phyloP scores from a whole-genome alignment of 768 basidiomycete genomes.

The Punctularia strigosozonata region DNA sequence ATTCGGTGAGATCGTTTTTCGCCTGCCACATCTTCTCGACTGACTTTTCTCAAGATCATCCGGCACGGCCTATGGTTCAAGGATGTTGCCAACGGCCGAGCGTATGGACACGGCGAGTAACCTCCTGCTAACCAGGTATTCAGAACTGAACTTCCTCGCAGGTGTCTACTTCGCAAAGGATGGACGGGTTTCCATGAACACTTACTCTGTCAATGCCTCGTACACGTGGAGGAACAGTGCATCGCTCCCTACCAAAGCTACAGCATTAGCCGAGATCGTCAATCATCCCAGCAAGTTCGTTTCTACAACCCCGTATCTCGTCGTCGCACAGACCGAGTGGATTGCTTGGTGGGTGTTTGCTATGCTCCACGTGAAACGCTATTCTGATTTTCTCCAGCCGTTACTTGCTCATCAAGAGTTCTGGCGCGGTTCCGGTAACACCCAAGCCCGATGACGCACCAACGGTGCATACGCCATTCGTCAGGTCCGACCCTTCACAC shows the following conservation, averaged over 20 bases:
- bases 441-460: too few relatives aligned
- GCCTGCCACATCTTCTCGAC: background rate
- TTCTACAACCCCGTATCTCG: conserved; percentile 39
- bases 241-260: conserved; percentile 33
- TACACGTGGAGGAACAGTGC: conserved; percentile 42
- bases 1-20: conserved; percentile 34
- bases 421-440: too few relatives aligned
- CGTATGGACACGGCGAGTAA: conserved; percentile 45
- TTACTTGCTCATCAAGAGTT: conserved; percentile 49
- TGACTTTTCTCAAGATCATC: conserved; percentile 37
- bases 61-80: conserved; percentile 63
- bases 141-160: conserved; percentile 13
- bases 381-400: conserved; percentile 25
- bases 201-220: conserved; percentile 23
- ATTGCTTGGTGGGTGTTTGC: conserved; percentile 43
- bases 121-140: background rate
- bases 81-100: conserved; percentile 41
- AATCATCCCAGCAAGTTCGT: conserved; percentile 48
- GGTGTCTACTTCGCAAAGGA: conserved; percentile 64
- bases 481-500: conserved; percentile 37
- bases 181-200: conserved; percentile 31
- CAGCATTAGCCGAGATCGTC: conserved; percentile 55
- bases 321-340: conserved; percentile 56
- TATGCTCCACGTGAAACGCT: background rate
- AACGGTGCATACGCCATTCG: too few relatives aligned